Conservation (phyloP, 352 stramenopile species). For the Phytophthora crassamura region DNA sequence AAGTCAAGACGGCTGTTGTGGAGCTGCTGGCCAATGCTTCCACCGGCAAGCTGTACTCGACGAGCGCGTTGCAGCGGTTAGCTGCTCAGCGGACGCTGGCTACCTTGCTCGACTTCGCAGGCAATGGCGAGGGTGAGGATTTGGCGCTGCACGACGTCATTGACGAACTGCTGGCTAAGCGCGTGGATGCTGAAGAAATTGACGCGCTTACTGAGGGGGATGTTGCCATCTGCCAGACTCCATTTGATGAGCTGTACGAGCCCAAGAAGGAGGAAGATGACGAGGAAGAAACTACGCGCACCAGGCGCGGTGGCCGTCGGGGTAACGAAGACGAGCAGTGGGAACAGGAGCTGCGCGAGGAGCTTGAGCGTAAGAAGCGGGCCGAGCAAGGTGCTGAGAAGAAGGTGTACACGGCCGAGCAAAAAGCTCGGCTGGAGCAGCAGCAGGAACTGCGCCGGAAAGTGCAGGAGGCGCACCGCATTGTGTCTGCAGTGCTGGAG, state of each 20-base stretch:
- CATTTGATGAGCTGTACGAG: constrained; percentile 80
- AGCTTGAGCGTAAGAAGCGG: constrained; percentile 79
- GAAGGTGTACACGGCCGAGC: constrained; percentile 52
- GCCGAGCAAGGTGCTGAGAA: constrained; percentile 50
- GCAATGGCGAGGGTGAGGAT: constrained; percentile 80
- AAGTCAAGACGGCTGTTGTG: constrained; percentile 63
- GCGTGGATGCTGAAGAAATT: constrained; percentile 58
- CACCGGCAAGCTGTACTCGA: constrained; percentile 65
- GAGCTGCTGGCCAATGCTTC: constrained; percentile 51
- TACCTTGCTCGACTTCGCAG: constrained; percentile 80
- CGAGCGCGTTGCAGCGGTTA: constrained; percentile 52
- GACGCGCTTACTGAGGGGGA: constrained; percentile 63
- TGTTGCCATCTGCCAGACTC: constrained; percentile 63
- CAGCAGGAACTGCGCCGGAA: constrained; percentile 66
- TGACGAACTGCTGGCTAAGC: constrained; percentile 61
- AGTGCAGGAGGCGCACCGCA: constrained; percentile 48
- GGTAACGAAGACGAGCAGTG: constrained; percentile 87
- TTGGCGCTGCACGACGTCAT: constrained; percentile 78
- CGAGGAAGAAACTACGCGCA: constrained; percentile 32
- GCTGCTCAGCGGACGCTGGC: constrained; percentile 74
- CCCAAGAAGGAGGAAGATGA: constrained; percentile 54
- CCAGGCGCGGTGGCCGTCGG: constrained; percentile 49
- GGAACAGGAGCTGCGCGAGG: constrained; percentile 85
- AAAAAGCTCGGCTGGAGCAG: constrained; percentile 62
- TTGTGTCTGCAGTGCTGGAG: constrained; percentile 65